Evolutionary conservation across 2,329 filamentous ascomycete genomes (phyloP).

Genomic region (Verticillium dahliae): DNA sequence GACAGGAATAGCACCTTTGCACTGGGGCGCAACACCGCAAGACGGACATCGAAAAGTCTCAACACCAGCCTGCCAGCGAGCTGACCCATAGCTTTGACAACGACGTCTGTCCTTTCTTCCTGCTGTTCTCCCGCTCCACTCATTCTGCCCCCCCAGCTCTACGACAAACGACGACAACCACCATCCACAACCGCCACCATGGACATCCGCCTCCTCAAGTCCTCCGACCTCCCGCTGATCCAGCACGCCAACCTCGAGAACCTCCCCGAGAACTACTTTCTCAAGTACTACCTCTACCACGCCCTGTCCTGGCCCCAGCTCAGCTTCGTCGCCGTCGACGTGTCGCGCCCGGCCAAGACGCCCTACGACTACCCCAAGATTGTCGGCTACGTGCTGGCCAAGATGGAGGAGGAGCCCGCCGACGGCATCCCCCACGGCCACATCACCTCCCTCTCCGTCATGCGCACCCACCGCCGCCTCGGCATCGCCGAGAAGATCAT

Average conservation of each 20-base stretch:
- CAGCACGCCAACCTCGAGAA: conserved; percentile 99
- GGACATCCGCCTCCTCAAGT: conserved; percentile 83
- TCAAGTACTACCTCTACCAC: conserved; percentile 99
- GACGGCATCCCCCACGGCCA: conserved; percentile 92
- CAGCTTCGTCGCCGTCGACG: conserved; percentile 92
- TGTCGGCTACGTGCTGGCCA: conserved; percentile 97
- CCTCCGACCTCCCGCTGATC: conserved; percentile 82
- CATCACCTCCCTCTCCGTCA: conserved; percentile 91
- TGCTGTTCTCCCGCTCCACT: no score
- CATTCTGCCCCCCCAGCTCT: no score
- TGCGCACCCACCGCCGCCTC: conserved; percentile 86
- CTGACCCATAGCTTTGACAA: no score
- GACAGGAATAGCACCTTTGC: not conserved
- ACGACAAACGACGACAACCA: no score
- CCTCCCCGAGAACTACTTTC: conserved; percentile 98
- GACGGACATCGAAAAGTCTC: not conserved
- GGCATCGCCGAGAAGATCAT: conserved; percentile 97
- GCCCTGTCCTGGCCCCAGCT: conserved; percentile 97
- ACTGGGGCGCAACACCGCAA: no score
- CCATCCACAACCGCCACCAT: conserved; percentile 40
- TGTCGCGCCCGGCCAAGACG: conserved; percentile 68
- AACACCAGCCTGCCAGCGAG: not conserved
- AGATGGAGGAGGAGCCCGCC: conserved; percentile 97
- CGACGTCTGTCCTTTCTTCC: no score
- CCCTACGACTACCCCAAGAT: conserved; percentile 93